phyloP scores from a whole-genome alignment of 2,329 filamentous ascomycete species.

The Pleurostoma richardsiae region DNA sequence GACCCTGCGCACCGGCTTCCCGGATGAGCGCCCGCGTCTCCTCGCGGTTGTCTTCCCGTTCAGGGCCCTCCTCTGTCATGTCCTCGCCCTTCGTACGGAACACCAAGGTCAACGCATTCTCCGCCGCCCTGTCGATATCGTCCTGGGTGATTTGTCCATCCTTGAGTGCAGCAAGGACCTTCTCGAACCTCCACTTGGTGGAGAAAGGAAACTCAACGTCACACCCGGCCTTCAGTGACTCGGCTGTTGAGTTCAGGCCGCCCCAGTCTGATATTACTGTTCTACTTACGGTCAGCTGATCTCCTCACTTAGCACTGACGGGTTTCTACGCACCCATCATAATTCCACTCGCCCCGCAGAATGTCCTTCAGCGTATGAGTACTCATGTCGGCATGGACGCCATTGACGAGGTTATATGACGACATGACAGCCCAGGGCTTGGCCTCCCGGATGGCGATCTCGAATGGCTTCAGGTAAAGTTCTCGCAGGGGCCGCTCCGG shows the following conservation, averaged over 20 bases:
- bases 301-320: slow-evolving; percentile 1
- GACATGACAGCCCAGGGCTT: slow-evolving; percentile 68
- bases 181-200: slow-evolving; percentile 49
- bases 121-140: slow-evolving; percentile 52
- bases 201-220: slow-evolving; percentile 56
- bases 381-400: slow-evolving; percentile 55
- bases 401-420: slow-evolving; percentile 64
- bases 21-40: slow-evolving; percentile 57
- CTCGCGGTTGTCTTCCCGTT: slow-evolving; percentile 50
- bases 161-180: slow-evolving; percentile 47
- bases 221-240: slow-evolving; percentile 49
- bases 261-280: slow-evolving; percentile 57
- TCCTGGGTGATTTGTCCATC: slow-evolving; percentile 39
- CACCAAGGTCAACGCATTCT: slow-evolving; percentile 55
- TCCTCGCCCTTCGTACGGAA: slow-evolving; percentile 58
- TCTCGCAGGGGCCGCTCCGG: slow-evolving; percentile 62
- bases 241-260: slow-evolving; percentile 50
- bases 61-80: slow-evolving; percentile 49
- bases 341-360: slow-evolving; percentile 57
- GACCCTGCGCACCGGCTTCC: slow-evolving; percentile 54
- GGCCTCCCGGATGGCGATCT: slow-evolving; percentile 65
- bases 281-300: slow-evolving; percentile 22
- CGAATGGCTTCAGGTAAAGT: slow-evolving; percentile 69
- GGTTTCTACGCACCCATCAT: slow-evolving; percentile 42
- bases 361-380: slow-evolving; percentile 49